These are phyloP conservation scores for Didymella keratinophila DNA, from an alignment of 2,329 filamentous ascomycete genomes.

Conservation along the genomic window DNA sequence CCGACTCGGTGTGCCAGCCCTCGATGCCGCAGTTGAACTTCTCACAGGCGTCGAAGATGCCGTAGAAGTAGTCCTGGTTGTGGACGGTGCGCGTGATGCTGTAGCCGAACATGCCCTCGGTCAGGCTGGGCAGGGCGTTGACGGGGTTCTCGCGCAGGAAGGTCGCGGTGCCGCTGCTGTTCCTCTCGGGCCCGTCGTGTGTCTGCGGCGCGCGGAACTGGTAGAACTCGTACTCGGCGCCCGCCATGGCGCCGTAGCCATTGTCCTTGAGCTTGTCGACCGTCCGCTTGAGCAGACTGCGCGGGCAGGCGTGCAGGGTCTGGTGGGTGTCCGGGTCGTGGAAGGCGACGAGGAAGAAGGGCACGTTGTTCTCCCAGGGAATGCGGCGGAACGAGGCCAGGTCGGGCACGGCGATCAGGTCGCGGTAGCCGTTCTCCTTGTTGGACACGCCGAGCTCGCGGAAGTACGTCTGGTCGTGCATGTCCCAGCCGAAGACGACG, in stretches of 20 bases:
- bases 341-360: conserved; percentile 86
- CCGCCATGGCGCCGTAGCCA: conserved; percentile 86
- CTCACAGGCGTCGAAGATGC: conserved; percentile 80
- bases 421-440: conserved; percentile 87
- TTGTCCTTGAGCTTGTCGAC: conserved; percentile 71
- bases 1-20: conserved; percentile 95
- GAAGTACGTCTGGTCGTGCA: conserved; percentile 92
- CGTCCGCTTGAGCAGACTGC: conserved; percentile 74
- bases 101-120: conserved; percentile 96
- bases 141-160: conserved; percentile 79
- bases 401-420: conserved; percentile 83
- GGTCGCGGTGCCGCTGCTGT: conserved; percentile 72
- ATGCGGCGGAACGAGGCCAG: conserved; percentile 80
- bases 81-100: conserved; percentile 85
- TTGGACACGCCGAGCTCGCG: conserved; percentile 87
- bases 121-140: conserved; percentile 76
- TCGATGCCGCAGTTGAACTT: conserved; percentile 84
- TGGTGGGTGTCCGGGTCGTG: conserved; percentile 77
- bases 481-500: conserved; percentile 95
- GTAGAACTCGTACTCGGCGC: conserved; percentile 95
- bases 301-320: conserved; percentile 79
- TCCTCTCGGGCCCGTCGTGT: conserved; percentile 61
- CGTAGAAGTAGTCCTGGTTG: conserved; percentile 92
- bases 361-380: conserved; percentile 87
- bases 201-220: conserved; percentile 76